These are phyloP conservation scores for Podaxis pistillaris DNA, from an alignment of 768 basidiomycete species.

Conservation along the genomic window DNA sequence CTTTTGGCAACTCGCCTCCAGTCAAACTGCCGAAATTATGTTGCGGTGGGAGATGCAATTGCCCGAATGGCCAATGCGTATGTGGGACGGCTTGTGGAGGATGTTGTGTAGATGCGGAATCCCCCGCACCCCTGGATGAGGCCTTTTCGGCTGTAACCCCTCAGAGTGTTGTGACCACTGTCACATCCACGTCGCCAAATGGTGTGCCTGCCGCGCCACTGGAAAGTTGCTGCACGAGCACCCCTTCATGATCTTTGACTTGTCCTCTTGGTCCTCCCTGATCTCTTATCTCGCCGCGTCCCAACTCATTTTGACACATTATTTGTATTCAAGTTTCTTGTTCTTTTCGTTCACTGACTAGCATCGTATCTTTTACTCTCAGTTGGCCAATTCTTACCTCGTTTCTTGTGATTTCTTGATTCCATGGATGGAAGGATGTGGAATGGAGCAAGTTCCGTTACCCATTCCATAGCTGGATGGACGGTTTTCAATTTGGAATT, in stretches of 20 bases:
- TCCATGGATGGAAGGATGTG: neutral
- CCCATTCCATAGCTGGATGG: neutral
- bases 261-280: neutral
- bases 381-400: neutral
- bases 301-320: neutral
- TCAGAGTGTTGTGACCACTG: neutral
- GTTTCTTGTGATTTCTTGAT: slow-evolving; percentile 1
- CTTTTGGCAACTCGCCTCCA: neutral
- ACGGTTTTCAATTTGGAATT: neutral
- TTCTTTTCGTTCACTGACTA: slow-evolving; percentile 12
- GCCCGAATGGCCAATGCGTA: slow-evolving; percentile 50
- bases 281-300: slow-evolving; percentile 7
- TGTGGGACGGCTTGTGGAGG: slow-evolving; percentile 60
- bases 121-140: neutral
- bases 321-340: neutral
- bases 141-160: neutral
- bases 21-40: slow-evolving; percentile 66
- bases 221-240: slow-evolving; percentile 32
- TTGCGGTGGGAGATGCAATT: slow-evolving; percentile 61
- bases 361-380: neutral
- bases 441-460: neutral
- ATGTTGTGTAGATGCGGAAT: slow-evolving; percentile 37
- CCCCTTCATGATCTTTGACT: slow-evolving; percentile 5
- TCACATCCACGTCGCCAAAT: neutral
- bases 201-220: slow-evolving; percentile 7